A percentile compares a stretch with the other conserved stretches of the same genome.
phyloP scores from a whole-genome alignment of 306 rosid species.

The Mimosa bimucronata region DNA sequence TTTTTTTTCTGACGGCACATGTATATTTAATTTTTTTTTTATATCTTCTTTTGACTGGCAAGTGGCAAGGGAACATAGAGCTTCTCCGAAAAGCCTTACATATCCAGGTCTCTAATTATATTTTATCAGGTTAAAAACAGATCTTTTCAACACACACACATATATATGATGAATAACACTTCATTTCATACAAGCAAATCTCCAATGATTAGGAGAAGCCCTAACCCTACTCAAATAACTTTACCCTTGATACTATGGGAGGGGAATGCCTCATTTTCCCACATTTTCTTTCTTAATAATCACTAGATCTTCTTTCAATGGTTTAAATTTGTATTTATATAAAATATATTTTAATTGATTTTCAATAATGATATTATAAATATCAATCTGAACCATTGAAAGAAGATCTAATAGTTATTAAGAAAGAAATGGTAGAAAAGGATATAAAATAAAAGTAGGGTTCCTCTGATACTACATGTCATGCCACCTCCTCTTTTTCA shows the following conservation, averaged over 20 bases:
- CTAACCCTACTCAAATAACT: neutral
- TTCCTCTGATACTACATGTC: no score
- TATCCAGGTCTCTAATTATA: neutral
- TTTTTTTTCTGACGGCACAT: neutral
- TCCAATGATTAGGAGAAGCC: neutral
- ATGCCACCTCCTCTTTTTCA: neutral
- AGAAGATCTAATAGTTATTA: no score
- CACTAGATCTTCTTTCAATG: no score
- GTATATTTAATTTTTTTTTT: neutral
- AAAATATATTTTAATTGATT: no score
- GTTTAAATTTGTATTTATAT: no score
- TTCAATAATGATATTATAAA: no score
- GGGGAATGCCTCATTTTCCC: no score
- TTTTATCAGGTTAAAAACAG: neutral
- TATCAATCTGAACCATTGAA: no score
- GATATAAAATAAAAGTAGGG: no score
- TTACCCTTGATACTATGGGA: neutral
- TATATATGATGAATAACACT: neutral
- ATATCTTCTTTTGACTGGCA: neutral
- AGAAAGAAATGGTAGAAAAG: no score
- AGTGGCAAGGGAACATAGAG: neutral
- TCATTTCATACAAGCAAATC: neutral
- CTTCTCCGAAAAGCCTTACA: neutral
- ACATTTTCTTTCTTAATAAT: no score
- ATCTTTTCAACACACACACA: neutral